Base-by-base conservation (phyloP, 352 stramenopile species). In the Elongisporangium anandrum region DNA sequence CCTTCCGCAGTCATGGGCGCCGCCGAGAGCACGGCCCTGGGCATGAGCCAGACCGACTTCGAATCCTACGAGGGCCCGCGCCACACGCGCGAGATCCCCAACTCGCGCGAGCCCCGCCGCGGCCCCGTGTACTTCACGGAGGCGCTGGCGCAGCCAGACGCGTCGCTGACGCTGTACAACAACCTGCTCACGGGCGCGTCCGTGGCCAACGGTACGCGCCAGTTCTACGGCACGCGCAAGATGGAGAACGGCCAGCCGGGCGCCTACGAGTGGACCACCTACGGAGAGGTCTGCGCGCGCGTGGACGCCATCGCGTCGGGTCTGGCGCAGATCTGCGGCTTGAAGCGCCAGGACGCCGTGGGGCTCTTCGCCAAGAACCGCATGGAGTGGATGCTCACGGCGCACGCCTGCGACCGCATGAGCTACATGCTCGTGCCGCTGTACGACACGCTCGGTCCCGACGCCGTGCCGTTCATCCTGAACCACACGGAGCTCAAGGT, bases 11-110 rank as follows among this genome's bases (percentile, higher is more conserved):
- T 45, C 34, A 87, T 87, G 77, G 77, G 77, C 50, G 68, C 66
- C n/a, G 63, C 60, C 55, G 67, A 51, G 54, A 84, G 72, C 65
- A 72, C 64, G 9, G 64, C 54, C 34, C 50, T 54, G 50, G 57
- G 65, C 51, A 84, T 87, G 75, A 80, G 69, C 65, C 58, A 87
- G 64, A 70, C 78, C 64, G 78, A 85, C 71, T 84, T 85, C 63
- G 73, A 73, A 47, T 74, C 70, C 23, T 83, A 79, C 70, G 72
- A 56, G 51, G 73, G 73, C 9, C 26, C 72, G 50, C 73, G 73
- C 57, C 79, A 79, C 66, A 72, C 70, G 19, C 65, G 64, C 49
- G 65, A 69, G 12, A 59, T 78, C 45, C 74, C 74, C 48, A 54
- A 54, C 50, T 64, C 61, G n/a, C 68, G 59, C n/a, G 69, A 66